Evolutionary conservation across 331 rosid species (phyloP).

Genomic region (Phaseolus coccineus): DNA sequence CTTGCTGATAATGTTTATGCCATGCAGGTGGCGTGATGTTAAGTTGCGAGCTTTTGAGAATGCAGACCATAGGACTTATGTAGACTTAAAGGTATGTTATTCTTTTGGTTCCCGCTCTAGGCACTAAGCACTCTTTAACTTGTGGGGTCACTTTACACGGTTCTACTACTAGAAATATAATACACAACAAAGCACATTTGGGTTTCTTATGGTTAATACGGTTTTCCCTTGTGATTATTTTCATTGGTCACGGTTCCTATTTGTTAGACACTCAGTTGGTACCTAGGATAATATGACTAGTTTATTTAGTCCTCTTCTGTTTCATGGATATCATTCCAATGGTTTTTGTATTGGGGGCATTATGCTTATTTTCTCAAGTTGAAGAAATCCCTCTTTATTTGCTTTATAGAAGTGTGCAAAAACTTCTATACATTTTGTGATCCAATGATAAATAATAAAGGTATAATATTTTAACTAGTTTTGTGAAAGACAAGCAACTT

Average conservation of each 20-base stretch:
- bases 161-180: neutral
- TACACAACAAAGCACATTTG: neutral
- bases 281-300: constrained; percentile 20
- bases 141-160: neutral
- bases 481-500: neutral
- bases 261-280: constrained; percentile 16
- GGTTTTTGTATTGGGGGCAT: neutral
- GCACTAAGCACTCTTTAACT: neutral
- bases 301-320: constrained; percentile 2
- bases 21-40: constrained; percentile 94
- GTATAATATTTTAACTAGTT: no score
- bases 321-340: constrained; percentile 6
- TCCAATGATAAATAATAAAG: no score
- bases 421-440: no score
- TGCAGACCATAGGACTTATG: constrained; percentile 97
- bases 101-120: constrained; percentile 9
- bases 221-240: neutral
- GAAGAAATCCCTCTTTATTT: neutral
- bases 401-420: no score
- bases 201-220: constrained; percentile 19
- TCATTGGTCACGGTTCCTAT: constrained; percentile 12
- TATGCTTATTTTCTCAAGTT: constrained; percentile 8
- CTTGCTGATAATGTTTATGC: constrained; percentile 44
- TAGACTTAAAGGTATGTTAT: constrained; percentile 82
- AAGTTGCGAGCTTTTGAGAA: constrained; percentile 85